Percentiles rank a stretch among this genome's conserved stretches.
These are phyloP conservation scores for Leccinum obscurum DNA, from an alignment of 768 basidiomycete genomes.

Conservation along the genomic window DNA sequence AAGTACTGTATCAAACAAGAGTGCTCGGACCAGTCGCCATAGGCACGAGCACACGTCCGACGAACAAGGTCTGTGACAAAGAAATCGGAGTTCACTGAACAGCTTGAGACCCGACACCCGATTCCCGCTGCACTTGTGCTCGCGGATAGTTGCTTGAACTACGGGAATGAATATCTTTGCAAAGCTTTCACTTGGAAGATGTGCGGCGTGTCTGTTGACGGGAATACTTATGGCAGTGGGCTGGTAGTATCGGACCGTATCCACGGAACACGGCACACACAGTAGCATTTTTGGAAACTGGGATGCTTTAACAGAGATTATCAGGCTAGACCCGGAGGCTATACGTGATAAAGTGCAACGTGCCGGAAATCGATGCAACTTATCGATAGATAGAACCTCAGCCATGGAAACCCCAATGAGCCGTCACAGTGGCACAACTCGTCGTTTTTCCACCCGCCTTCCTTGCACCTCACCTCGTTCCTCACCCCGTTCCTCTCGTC, in stretches of 20 bases:
- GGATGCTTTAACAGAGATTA: background rate
- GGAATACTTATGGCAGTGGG: background rate
- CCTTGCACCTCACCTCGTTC: background rate
- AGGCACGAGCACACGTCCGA: background rate
- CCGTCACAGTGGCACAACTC: background rate
- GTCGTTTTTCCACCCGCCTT: conserved; percentile 7
- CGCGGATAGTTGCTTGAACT: background rate
- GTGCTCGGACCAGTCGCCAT: background rate
- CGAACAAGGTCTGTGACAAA: background rate
- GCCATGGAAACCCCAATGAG: background rate
- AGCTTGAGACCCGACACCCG: too few relatives aligned
- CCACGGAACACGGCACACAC: background rate
- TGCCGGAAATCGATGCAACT: background rate
- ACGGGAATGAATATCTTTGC: too few relatives aligned
- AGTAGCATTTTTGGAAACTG: conserved; percentile 1
- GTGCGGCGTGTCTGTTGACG: background rate
- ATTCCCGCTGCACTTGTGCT: background rate
- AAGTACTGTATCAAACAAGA: background rate
- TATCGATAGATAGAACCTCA: background rate
- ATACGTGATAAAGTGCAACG: background rate
- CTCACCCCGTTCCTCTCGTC: background rate
- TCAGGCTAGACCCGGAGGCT: background rate
- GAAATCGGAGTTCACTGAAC: background rate
- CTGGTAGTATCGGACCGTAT: background rate
- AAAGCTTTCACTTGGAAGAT: background rate